Conservation (phyloP, 441 rosid species). For the Pelargonium fulgidum region DNA sequence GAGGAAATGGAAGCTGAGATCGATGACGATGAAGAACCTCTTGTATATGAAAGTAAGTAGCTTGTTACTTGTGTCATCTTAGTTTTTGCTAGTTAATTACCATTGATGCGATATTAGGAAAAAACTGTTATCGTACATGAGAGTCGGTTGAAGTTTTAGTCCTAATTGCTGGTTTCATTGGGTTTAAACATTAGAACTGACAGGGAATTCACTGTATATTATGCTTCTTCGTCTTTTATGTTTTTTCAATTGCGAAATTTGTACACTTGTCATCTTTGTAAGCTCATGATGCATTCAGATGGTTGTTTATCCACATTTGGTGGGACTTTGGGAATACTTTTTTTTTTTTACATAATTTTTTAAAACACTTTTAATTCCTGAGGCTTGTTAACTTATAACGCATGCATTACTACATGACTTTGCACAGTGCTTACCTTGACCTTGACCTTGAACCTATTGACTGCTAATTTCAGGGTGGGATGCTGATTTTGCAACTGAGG, state of each 20-base stretch:
- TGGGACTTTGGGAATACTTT: not conserved
- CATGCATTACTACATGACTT: not conserved
- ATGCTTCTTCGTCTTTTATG: not conserved
- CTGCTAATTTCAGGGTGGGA: constrained; percentile 74
- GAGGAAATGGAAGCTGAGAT: constrained; percentile 99
- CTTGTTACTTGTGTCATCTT: constrained; percentile 15
- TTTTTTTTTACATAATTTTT: not conserved
- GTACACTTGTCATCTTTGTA: not conserved
- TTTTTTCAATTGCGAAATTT: not conserved
- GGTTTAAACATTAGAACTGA: constrained; percentile 5
- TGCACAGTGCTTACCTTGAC: constrained; percentile 12
- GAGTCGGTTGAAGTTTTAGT: not conserved
- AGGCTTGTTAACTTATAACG: not conserved
- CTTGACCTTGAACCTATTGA: constrained; percentile 24
- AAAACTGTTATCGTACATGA: not conserved
- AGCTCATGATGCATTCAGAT: constrained; percentile 2
- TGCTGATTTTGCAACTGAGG: constrained; percentile 99
- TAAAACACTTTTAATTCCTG: not conserved
- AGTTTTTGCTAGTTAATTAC: not conserved
- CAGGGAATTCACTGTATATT: not conserved
- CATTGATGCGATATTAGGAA: not conserved
- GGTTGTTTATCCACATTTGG: not conserved
- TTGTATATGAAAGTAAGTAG: constrained; percentile 91
- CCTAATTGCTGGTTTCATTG: not conserved
- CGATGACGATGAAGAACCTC: constrained; percentile 98